Evolutionary conservation across 495 filamentous ascomycete species (phyloP).

Genomic region (Opeltia flavorubescens): DNA sequence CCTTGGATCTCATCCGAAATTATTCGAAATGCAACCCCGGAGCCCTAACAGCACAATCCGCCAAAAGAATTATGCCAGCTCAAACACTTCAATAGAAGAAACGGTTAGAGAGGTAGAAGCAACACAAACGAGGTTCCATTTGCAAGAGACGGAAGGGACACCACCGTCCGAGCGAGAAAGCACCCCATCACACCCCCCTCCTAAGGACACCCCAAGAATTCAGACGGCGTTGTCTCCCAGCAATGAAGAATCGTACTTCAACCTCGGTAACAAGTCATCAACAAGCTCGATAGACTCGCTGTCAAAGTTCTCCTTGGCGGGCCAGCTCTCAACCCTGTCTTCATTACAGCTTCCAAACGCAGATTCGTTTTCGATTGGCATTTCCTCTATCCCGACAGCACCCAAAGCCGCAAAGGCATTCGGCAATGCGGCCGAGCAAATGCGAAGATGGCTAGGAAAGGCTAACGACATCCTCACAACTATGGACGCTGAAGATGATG

Average conservation of each 20-base stretch:
- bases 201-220: not conserved
- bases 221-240: slow-evolving; percentile 18
- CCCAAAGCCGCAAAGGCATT: slow-evolving; percentile 63
- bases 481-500: slow-evolving; percentile 85
- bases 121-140: slow-evolving; percentile 18
- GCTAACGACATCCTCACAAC: slow-evolving; percentile 74
- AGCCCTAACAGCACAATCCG: not conserved
- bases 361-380: slow-evolving; percentile 61
- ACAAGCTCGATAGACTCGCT: slow-evolving; percentile 77
- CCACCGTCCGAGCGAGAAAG: no score
- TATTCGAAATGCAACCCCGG: not conserved
- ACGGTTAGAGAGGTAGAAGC: not conserved
- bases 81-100: not conserved
- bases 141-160: no score
- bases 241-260: slow-evolving; percentile 38
- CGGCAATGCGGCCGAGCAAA: slow-evolving; percentile 73
- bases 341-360: slow-evolving; percentile 75
- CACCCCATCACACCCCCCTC: slow-evolving; percentile 21
- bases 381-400: slow-evolving; percentile 69
- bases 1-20: not conserved
- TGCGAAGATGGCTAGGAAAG: slow-evolving; percentile 81
- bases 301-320: slow-evolving; percentile 76
- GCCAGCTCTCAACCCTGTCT: slow-evolving; percentile 76
- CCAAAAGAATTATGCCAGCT: not conserved
- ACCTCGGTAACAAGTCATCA: slow-evolving; percentile 29